Base-by-base conservation (phyloP, 768 basidiomycete species). In the Psilocybe sp. region DNA sequence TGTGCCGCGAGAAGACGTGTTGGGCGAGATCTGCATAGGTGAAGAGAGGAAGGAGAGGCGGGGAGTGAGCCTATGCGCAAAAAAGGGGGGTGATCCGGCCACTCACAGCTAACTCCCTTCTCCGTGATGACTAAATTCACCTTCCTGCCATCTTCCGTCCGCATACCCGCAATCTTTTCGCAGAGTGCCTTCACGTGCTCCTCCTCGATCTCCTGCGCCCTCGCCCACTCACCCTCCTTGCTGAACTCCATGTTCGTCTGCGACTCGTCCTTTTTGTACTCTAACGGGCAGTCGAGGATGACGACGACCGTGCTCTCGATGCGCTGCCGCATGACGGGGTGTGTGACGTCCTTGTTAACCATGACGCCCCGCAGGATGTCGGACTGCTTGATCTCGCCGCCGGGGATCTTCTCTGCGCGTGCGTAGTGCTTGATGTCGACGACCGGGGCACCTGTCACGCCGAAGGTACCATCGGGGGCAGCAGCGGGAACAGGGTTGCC, bases 161-260 rank as follows among this genome's bases (percentile, higher is more conserved):
- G 23, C 23, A 97, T 92, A 69, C 95, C 92, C 52, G 96, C 65
- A 53, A 99, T 80, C 63, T 81, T 82, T 52, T 87, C 80, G 54
- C 92, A 92, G 70, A 96, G 80, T 15, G 74, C 63, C 74, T 94
- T 92, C 60, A 98, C 86, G 67, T 98, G 95, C 69, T 98, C 92
- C 70, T 99, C 97, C 74, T 98, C 97, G 51, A 98, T 90, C 64
- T 89, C 83, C 68, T 95, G 88, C 19, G 92, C 88, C 41, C 92
- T 73, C 46, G 87, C 84, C 92, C 94, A 99, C 64, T 99, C 95
- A n/a, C 77, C 76, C 73, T 95, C 95, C 69, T 92, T 92, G 39
- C 85, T 86, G 57, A 98, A 93, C 72, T 98, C 96, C 79, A 98
- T 98, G 66, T 98, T 97, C 52, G 97, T 98, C 71, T 99, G 97